A percentile compares a stretch with the other conserved stretches of the same genome.
Conservation (phyloP, 1,284 basidiomycete species). For the Fistulina hepatica region DNA sequence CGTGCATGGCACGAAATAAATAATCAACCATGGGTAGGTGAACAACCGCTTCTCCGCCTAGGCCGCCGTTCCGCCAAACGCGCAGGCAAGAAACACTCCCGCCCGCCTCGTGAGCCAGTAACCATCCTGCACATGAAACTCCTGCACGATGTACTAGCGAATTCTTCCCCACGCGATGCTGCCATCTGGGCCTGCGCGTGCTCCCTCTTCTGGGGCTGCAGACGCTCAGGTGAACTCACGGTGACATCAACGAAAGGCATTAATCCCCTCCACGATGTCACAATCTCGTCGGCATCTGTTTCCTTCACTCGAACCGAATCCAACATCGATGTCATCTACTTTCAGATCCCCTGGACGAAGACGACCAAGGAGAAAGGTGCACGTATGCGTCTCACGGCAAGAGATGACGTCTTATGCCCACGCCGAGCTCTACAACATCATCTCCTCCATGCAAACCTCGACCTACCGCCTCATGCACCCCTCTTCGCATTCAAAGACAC, state of each 20-base stretch:
- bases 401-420: slow-evolving; percentile 15
- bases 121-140: slow-evolving; percentile 4
- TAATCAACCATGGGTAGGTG: slow-evolving; percentile 11
- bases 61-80: slow-evolving; percentile 1
- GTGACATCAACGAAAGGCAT: too few species aligned
- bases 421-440: slow-evolving; percentile 18
- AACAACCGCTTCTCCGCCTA: slow-evolving; percentile 6
- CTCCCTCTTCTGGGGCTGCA: slow-evolving; percentile 10
- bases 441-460: slow-evolving; percentile 12
- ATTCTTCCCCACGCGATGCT: slow-evolving; percentile 3
- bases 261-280: too few species aligned
- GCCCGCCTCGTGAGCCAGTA: slow-evolving; percentile 3
- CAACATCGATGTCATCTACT: background rate
- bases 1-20: slow-evolving; percentile 12
- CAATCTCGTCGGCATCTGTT: too few species aligned
- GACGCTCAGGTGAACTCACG: slow-evolving; percentile 9
- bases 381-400: slow-evolving; percentile 9
- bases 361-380: slow-evolving; percentile 16
- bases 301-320: background rate
- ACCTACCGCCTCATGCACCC: slow-evolving; percentile 7
- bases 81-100: background rate
- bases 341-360: slow-evolving; percentile 20
- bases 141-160: background rate
- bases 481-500: slow-evolving; percentile 16
- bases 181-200: slow-evolving; percentile 7